Evolutionary conservation across 2,329 filamentous ascomycete genomes (phyloP), one percentile per base, ranked within the genome.

Genomic region (Neofusicoccum kwambonambiense): DNA sequence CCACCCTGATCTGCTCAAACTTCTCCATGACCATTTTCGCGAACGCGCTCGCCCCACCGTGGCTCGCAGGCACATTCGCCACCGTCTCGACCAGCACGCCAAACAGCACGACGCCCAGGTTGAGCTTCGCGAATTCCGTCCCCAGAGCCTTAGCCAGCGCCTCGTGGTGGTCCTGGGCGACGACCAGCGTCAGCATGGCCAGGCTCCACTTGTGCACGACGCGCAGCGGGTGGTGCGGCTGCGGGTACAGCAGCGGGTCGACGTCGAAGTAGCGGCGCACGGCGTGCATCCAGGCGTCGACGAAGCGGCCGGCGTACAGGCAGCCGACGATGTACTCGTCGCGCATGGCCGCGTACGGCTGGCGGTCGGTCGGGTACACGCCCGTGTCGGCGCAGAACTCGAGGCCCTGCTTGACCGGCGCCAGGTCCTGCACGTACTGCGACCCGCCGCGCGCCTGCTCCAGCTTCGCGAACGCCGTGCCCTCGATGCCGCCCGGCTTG

Each of bases 301-400:
- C 74, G 66, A 79, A 84, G 39, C 39, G 61, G 11, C 76, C 74
- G 0, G 71, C 71, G 0, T 77, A 72, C 13, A 87, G 75, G 3
- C 84, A 74, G 9, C 78, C 76, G 4, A 83, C 75, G 50, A 86
- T 81, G 5, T 87, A 71, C 41, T 85, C 81, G 64, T 86, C 80
- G 8, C 86, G 79, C 1, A 88, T 69, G 13, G 82, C 79, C 0
- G 84, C 78, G 41, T 83, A 82, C 0, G 87, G 87, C 66, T 88
- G 86, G 15, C 81, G 79, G 35, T 81, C 78, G 8, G 83, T 67
- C 0, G 82, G 81, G 78, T 80, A 86, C 8, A 78, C 66, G 0
- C 73, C 70, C 0, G 78, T 76, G 49, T 76, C 68, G 17, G 77
- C 73, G 31, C 84, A 76, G 1, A 75, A 64, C 11, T 69, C 72